phyloP scores from a whole-genome alignment of 495 filamentous ascomycete genomes.

The Aspergillus carlsbadensis region DNA sequence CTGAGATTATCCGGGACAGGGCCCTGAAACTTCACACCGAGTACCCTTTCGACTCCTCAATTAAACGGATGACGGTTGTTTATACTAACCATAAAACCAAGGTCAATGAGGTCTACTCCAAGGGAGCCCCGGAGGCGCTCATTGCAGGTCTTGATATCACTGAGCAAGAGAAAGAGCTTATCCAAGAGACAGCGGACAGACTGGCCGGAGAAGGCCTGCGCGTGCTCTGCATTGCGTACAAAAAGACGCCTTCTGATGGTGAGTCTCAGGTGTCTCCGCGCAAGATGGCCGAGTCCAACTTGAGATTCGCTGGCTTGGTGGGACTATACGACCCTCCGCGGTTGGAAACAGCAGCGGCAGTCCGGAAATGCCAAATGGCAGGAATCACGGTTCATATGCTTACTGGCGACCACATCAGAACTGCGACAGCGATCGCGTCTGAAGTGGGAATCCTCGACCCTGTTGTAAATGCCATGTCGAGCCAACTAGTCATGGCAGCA shows the following conservation, averaged over 20 bases:
- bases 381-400: conserved; percentile 71
- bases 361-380: conserved; percentile 55
- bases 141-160: conserved; percentile 56
- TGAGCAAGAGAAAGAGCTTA: conserved; percentile 49
- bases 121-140: conserved; percentile 66
- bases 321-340: conserved; percentile 72
- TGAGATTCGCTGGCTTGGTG: conserved; percentile 58
- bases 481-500: conserved; percentile 60
- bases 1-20: conserved; percentile 46
- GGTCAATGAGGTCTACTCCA: conserved; percentile 59
- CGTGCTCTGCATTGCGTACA: conserved; percentile 72
- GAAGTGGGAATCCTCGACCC: conserved; percentile 64
- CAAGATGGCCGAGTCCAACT: conserved; percentile 49
- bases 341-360: conserved; percentile 55
- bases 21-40: conserved; percentile 68
- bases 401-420: conserved; percentile 64
- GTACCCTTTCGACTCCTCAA: conserved; percentile 77
- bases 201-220: conserved; percentile 77
- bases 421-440: conserved; percentile 60
- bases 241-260: conserved; percentile 27
- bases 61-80: conserved; percentile 83
- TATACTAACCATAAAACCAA: conserved; percentile 42
- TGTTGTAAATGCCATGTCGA: conserved; percentile 45
- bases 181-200: conserved; percentile 56
- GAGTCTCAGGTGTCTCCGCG: conserved; percentile 30